These are phyloP conservation scores for Stereocaulon alpinum DNA, from an alignment of 495 filamentous ascomycete species.

Conservation along the genomic window DNA sequence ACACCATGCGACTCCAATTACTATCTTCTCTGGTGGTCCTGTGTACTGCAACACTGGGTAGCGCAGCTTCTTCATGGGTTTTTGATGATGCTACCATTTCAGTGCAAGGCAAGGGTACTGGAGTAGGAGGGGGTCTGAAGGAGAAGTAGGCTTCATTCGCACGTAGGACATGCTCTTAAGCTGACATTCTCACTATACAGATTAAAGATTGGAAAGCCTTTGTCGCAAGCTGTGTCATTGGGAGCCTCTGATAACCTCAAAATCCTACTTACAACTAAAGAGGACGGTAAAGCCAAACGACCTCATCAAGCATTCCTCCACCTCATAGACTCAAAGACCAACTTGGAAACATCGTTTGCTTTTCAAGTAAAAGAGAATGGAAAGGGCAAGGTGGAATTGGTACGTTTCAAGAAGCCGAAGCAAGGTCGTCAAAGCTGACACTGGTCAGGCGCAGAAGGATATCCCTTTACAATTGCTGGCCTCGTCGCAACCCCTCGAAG, in stretches of 20 bases:
- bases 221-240: constrained; percentile 56
- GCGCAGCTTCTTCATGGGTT: constrained; percentile 66
- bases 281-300: constrained; percentile 64
- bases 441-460: constrained; percentile 72
- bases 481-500: constrained; percentile 54
- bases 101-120: constrained; percentile 60
- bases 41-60: constrained; percentile 19
- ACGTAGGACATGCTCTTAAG: background rate
- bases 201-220: constrained; percentile 48
- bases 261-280: constrained; percentile 67
- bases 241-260: constrained; percentile 65
- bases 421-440: constrained; percentile 23
- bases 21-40: constrained; percentile 24
- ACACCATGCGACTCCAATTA: constrained; percentile 18
- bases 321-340: constrained; percentile 59
- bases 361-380: constrained; percentile 78
- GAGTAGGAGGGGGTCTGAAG: constrained; percentile 53
- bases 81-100: constrained; percentile 78
- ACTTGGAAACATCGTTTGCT: constrained; percentile 81
- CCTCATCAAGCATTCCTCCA: constrained; percentile 91
- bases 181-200: constrained; percentile 32
- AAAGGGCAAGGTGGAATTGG: constrained; percentile 73
- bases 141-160: constrained; percentile 49
- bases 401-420: constrained; percentile 35
- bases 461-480: constrained; percentile 74